Base-by-base conservation (phyloP, 2,329 filamentous ascomycete genomes). In the Fusarium anthophilum region DNA sequence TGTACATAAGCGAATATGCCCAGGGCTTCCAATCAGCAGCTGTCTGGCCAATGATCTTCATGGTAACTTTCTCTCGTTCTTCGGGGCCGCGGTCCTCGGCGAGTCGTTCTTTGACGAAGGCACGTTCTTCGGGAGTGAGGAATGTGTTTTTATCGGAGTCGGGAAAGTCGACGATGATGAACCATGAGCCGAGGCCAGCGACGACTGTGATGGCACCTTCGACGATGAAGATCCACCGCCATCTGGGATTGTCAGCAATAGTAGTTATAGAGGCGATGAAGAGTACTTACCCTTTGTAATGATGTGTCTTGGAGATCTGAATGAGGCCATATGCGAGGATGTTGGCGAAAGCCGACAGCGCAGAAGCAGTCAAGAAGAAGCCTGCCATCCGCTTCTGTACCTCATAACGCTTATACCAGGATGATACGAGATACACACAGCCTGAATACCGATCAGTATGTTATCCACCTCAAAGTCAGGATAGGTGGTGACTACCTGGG, bases 211-310 rank as follows among this genome's bases (percentile, higher is more conserved):
- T 61, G 6, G 62, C 59, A 17, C 71, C 71, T 22, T 74, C 70
- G 2, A 74, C 22, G n/a, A 74, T 74, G n/a, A 72, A 74, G 18
- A 74, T 74, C 71, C 71, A 72, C 1, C 71, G 57, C 71, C 71
- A 74, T 47, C 44, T 43, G 41, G 6, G 10, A 5, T 8, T 39
- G 11, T 22, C 11, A 39, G 38, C 20, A 22, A 0, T 39, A 22
- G 38, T 22, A 8, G 12, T 22, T 6, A 7, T 22, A 13, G 20
- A 22, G 38, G 8, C 6, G 8, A 39, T 39, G 12, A 39, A 39
- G 10, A 39, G 5, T 41, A 7, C 41, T 28, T 5, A 59, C 70
- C 70, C 66, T 20, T 74, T 74, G 14, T 72, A 74, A 2, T 61
- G 39, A 20, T 74, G 70, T 0, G 59, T 37, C 1, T 74, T 74